phyloP scores from a whole-genome alignment of 208 protist genomes.

The Leishmania martiniquensis region DNA sequence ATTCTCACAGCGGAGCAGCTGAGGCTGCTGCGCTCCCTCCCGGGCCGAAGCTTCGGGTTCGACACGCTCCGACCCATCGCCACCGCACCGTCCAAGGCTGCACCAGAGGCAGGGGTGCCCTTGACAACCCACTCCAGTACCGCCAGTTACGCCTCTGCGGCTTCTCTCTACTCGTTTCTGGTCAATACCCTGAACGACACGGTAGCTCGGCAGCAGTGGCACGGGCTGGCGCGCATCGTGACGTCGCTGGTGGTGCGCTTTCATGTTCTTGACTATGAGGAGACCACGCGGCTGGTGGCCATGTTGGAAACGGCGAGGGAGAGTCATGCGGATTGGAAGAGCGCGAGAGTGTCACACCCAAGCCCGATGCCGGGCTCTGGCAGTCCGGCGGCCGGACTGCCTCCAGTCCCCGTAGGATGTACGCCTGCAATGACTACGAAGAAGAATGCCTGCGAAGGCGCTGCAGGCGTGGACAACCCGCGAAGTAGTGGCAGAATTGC shows the following conservation, averaged over 20 bases:
- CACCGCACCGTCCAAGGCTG: neutral
- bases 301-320: slow-evolving; percentile 1
- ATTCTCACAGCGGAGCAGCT: slow-evolving; percentile 23
- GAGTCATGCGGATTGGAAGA: neutral
- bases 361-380: neutral
- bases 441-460: neutral
- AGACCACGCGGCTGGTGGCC: slow-evolving; percentile 10
- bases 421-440: neutral
- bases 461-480: neutral
- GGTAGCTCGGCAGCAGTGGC: slow-evolving; percentile 55
- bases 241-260: slow-evolving; percentile 71
- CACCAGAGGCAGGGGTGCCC: neutral
- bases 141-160: neutral
- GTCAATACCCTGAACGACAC: slow-evolving; percentile 40
- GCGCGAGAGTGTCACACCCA: neutral
- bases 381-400: neutral
- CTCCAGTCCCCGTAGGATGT: neutral
- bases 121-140: neutral
- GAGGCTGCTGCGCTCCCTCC: slow-evolving; percentile 24
- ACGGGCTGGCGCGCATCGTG: slow-evolving; percentile 64
- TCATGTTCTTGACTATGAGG: slow-evolving; percentile 57
- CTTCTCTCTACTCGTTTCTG: slow-evolving; percentile 40
- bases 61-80: slow-evolving; percentile 16
- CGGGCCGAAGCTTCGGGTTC: slow-evolving; percentile 24
- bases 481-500: slow-evolving; percentile 1